These are phyloP conservation scores for Eimeria acervulina DNA, from an alignment of 169 alveolate genomes.

Conservation along the genomic window DNA sequence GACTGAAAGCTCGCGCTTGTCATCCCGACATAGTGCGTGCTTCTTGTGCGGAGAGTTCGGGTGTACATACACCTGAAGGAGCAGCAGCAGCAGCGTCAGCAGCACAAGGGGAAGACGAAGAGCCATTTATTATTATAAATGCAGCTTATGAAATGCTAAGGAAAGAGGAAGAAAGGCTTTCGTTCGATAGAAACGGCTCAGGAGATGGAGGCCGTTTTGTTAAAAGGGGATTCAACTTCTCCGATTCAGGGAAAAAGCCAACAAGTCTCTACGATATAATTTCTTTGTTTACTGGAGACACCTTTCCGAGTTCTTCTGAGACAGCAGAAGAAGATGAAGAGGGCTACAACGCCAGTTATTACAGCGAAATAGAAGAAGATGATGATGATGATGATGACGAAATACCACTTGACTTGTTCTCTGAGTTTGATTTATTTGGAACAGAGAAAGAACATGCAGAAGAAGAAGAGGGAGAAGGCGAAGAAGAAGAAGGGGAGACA, in stretches of 20 bases:
- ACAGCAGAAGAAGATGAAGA: background rate
- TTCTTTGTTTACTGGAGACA: background rate
- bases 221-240: background rate
- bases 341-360: background rate
- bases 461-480: background rate
- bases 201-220: constrained; percentile 24
- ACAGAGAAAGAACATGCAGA: background rate
- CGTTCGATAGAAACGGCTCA: background rate
- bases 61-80: constrained; percentile 4
- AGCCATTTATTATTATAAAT: constrained; percentile 11
- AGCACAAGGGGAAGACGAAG: background rate
- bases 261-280: background rate
- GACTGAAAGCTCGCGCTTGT: background rate
- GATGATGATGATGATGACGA: background rate
- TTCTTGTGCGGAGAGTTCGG: background rate
- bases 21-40: constrained; percentile 26
- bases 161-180: background rate
- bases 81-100: background rate
- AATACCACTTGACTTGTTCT: background rate
- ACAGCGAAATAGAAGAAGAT: background rate
- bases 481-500: no score
- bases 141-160: constrained; percentile 41
- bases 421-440: background rate
- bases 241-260: no score
- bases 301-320: background rate